Base-by-base conservation (phyloP, 2,329 filamentous ascomycete genomes). In the Curvularia lunata region DNA sequence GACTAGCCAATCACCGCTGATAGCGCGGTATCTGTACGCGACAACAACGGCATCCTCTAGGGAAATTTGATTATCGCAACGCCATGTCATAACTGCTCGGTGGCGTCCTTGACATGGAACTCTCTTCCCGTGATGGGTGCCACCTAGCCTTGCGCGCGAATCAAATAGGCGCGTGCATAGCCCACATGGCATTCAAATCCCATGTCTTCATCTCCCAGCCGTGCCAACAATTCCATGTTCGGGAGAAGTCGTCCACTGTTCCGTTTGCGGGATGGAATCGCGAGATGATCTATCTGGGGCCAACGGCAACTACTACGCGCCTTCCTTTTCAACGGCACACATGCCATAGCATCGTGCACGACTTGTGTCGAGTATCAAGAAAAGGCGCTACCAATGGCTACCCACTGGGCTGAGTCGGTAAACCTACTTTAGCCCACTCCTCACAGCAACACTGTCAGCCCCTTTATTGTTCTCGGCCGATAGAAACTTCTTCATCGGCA, bases 151-250 rank as follows among this genome's bases (percentile, higher is more conserved):
- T 34, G 21, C 41, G 32, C 50, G 21, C 13, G 55, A 45, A 30
- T 19, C 18, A 25, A 13, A 12, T 42, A 30, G 27, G 27, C 7
- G 34, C 16, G 42, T 5, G 21, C 32, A 21, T 46, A 47, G 32
- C 16, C 52, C 52, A 48, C 25, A 34, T 47, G 8, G 27, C 38
- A 32, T 42, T 34, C 40, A 27, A 28, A 50, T 50, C 46, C 47
- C 47, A 58, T 54, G 27, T 18, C 28, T 18, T 55, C 56, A 58
- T 58, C 19, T 58, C 56, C 56, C 43, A 54, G 38, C 50, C 50
- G 55, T 54, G 50, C 38, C 18, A 25, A 48, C 12, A 34, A 8
- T 6, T 25, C 30, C 25, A 54, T 12, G 16, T 19, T 10, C 21
- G 19, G 21, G 25, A 13, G 4, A 48, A 27, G 21, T 21, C 10